Evolutionary conservation across 1,139 yeast genomes (phyloP).

Genomic region (Scheffersomyces titani): DNA sequence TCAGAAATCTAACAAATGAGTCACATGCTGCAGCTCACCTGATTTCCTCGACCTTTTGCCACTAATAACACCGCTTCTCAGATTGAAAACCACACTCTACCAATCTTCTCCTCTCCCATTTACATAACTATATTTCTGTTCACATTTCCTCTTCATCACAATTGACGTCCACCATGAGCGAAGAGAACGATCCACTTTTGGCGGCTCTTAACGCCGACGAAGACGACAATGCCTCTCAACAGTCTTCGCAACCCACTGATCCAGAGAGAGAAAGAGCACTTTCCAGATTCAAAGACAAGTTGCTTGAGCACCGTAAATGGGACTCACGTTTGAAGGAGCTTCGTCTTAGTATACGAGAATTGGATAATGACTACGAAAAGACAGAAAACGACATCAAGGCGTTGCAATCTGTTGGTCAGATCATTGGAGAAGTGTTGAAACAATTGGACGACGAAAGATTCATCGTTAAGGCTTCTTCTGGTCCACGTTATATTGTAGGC

Average conservation of each 20-base stretch:
- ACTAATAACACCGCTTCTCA: constrained; percentile 4
- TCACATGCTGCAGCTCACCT: background rate
- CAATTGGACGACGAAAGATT: constrained; percentile 93
- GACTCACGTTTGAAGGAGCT: constrained; percentile 88
- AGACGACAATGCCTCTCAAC: constrained; percentile 4
- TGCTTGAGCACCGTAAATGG: constrained; percentile 93
- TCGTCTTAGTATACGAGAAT: constrained; percentile 78
- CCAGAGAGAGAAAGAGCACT: constrained; percentile 82
- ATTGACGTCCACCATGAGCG: constrained; percentile 42
- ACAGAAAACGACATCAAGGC: constrained; percentile 98
- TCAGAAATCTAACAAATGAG: background rate
- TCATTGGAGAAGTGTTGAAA: constrained; percentile 95
- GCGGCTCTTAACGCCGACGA: constrained; percentile 61
- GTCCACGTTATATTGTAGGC: constrained; percentile 97
- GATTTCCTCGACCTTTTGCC: constrained; percentile 5
- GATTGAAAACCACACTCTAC: background rate
- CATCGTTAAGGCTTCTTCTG: constrained; percentile 95
- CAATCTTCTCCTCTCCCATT: background rate
- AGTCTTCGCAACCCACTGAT: constrained; percentile 42
- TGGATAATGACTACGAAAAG: constrained; percentile 83
- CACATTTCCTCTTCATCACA: background rate
- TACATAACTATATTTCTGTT: background rate
- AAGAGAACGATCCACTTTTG: constrained; percentile 72
- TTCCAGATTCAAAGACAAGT: constrained; percentile 76
- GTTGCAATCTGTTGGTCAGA: constrained; percentile 95